Evolutionary conservation across 148 eudicot species (phyloP), one percentile per base, ranked within the genome.

Genomic region (Dianthus caryophyllus): DNA sequence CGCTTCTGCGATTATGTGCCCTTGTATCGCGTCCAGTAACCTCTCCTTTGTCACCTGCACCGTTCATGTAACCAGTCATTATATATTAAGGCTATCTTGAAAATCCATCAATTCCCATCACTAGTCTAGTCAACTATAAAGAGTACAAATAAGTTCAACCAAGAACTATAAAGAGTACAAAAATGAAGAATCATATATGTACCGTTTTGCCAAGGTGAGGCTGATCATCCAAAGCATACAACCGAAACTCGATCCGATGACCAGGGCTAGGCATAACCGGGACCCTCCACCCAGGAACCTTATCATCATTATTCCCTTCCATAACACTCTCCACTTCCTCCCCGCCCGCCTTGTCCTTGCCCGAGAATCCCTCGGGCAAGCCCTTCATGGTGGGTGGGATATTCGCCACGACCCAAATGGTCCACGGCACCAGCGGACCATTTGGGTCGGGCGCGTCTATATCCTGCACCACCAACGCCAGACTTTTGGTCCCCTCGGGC

Each of bases 401-500:
- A 64, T 87, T 78, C 0, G 67, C 79, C 63, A 87, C 88, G 38
- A 88, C 88, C 97, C 97, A 91, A 4, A 68, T 61, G 1, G 85
- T 75, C 85, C 85, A 92, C 20, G 90, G 88, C 36, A 87, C 81
- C 1, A 80, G 39, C 0, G 93, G 93, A 6, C 83, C 75, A 10
- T 65, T 67, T 0, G 90, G 85, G 52, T 87, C 85, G 0, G 86
- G 85, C 0, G 83, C 87, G 11, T 92, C 97, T 1, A 88, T 74
- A 50, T 88, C 96, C 50, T 87, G 82, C 20, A 85, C 96, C 67
- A 89, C 79, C 17, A 92, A 50, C 13, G 90, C 96, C 75, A 89
- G 22, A 61, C 80, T 74, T 69, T 84, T 79, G 0, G 96, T 75
- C 41, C 79, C 87, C 25, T 75, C 73, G 0, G 93, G 96, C 0